Evolutionary conservation across 2,329 filamentous ascomycete species (phyloP), one percentile per base, ranked within the genome.

Genomic region (Diaporthe ilicicola): DNA sequence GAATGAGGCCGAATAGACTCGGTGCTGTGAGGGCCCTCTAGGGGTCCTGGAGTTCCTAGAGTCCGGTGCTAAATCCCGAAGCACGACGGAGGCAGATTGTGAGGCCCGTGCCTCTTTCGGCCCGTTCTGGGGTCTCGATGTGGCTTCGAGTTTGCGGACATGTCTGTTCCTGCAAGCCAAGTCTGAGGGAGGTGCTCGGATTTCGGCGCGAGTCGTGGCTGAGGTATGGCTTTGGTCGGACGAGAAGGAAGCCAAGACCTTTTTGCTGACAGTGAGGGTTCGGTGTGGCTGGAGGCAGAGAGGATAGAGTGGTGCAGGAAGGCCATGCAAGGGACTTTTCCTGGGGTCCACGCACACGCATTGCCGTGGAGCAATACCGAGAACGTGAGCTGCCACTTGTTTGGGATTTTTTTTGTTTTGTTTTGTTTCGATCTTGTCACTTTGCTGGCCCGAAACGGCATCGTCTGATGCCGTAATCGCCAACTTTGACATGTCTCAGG

Each of bases 221-320:
- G 66, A 59, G 66, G 53, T 59, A 39, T 64, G 66, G 42, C 53
- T 50, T 56, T 50, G 42, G 65, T 68, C 42, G 39, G 65, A 68
- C 65, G 46, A 59, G 65, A 27, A 59, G 53, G 53, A 68, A 50
- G 66, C n/a, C 53, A 53, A 48, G 65, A 59, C n/a, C n/a, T 37
- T n/a, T 37, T 19, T 59, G 53, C 53, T 59, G 39, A 68, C 65
- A 48, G 22, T 17, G n/a, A 67, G 65, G 65, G 65, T 56, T 56
- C 65, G 65, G 65, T 68, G 65, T 68, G 65, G 46, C 62, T 66
- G 48, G 46, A 66, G 42, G 12, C 32, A 27, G 24, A 59, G 50
- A 34, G 13, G 39, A n/a, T n/a, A n/a, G n/a, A n/a, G 22, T 46
- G 42, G 42, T 62, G 56, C 59, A 48, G 42, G 10, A 37, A 64